These are phyloP conservation scores for Leccinum arenicola DNA, from an alignment of 768 basidiomycete species.

Conservation along the genomic window DNA sequence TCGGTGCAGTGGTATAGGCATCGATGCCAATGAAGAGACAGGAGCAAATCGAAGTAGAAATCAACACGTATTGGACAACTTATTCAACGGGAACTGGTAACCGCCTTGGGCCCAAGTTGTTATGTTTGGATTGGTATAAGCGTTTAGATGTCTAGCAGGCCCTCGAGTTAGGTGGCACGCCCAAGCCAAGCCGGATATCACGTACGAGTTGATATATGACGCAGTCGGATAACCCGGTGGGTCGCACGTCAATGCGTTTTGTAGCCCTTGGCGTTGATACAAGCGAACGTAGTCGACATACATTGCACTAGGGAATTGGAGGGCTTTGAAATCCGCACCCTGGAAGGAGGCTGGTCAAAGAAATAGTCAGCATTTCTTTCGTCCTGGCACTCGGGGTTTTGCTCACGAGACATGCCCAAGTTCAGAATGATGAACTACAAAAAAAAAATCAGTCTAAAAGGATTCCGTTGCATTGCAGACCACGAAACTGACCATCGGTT, in stretches of 20 bases:
- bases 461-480: neutral
- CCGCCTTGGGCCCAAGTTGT: slow-evolving; percentile 84
- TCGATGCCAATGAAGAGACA: slow-evolving; percentile 6
- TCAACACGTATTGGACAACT: slow-evolving; percentile 24
- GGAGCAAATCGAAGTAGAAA: slow-evolving; percentile 5
- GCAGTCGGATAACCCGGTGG: slow-evolving; percentile 76
- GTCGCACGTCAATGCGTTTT: slow-evolving; percentile 73
- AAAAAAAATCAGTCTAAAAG: slow-evolving; percentile 10
- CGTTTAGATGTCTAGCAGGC: slow-evolving; percentile 36
- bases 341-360: slow-evolving; percentile 58
- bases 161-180: slow-evolving; percentile 7
- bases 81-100: slow-evolving; percentile 73
- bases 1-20: slow-evolving; percentile 17
- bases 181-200: slow-evolving; percentile 4
- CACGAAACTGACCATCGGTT: slow-evolving; percentile 76
- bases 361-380: slow-evolving; percentile 5
- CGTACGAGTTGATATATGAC: slow-evolving; percentile 70
- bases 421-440: slow-evolving; percentile 80
- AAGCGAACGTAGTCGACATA: slow-evolving; percentile 88
- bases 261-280: slow-evolving; percentile 74
- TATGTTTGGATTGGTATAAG: slow-evolving; percentile 78
- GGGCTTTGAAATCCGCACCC: slow-evolving; percentile 61
- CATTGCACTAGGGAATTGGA: slow-evolving; percentile 79
- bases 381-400: neutral
- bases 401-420: slow-evolving; percentile 69